These are phyloP conservation scores for Venturia asperata DNA, from an alignment of 2,329 filamentous ascomycete species.

Conservation along the genomic window DNA sequence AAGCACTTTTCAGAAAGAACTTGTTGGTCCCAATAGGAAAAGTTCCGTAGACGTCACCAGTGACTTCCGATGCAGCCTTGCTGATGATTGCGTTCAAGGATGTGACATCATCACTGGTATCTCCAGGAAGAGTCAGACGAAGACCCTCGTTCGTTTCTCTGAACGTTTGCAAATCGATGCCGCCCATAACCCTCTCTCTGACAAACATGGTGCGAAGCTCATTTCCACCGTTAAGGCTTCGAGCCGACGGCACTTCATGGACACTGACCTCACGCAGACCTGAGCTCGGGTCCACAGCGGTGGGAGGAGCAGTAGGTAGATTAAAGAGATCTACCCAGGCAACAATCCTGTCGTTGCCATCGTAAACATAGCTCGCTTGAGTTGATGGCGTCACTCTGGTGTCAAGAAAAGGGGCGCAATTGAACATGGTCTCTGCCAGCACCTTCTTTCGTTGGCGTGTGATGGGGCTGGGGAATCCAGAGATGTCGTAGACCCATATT, in stretches of 20 bases:
- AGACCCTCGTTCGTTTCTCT: too few relatives aligned
- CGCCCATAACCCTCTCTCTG: too few relatives aligned
- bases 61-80: not conserved
- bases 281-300: too few relatives aligned
- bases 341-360: not conserved
- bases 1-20: conserved; percentile 1
- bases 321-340: not conserved
- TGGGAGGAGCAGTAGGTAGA: too few relatives aligned
- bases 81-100: not conserved
- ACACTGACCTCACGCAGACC: too few relatives aligned
- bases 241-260: too few relatives aligned
- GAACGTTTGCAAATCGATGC: too few relatives aligned
- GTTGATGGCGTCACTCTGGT: not conserved
- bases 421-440: conserved; percentile 9
- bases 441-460: not conserved
- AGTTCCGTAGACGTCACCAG: not conserved
- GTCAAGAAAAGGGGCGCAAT: not conserved
- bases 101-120: not conserved
- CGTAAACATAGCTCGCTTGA: not conserved
- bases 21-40: conserved; percentile 7
- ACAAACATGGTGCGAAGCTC: too few relatives aligned
- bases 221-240: too few relatives aligned
- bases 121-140: not conserved
- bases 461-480: not conserved
- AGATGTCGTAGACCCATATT: not conserved